phyloP scores from a whole-genome alignment of 129 eudicot species.

The Helianthus annuus region DNA sequence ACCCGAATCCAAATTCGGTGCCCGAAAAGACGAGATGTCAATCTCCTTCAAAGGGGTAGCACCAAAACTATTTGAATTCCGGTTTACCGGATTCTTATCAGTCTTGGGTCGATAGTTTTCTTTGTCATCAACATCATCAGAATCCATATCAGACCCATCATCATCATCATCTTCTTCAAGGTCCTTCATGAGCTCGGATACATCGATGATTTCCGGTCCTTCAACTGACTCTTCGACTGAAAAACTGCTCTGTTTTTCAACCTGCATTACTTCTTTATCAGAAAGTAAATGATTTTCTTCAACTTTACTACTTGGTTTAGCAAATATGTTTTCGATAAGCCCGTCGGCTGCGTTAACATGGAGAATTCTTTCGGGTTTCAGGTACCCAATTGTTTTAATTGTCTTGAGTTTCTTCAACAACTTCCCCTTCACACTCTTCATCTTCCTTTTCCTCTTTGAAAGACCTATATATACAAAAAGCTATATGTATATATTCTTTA shows the following conservation, averaged over 20 bases:
- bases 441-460: conserved; percentile 9
- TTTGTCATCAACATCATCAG: conserved; percentile 38
- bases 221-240: conserved; percentile 41
- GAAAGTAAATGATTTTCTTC: conserved; percentile 34
- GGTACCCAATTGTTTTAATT: conserved; percentile 62
- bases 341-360: conserved; percentile 43
- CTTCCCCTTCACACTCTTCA: conserved; percentile 83
- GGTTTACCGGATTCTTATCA: conserved; percentile 5
- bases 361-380: conserved; percentile 66
- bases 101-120: conserved; percentile 53
- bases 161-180: conserved; percentile 51
- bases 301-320: conserved; percentile 35
- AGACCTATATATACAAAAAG: conserved; percentile 16
- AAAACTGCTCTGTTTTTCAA: conserved; percentile 20
- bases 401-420: conserved; percentile 81
- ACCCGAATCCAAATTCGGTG: conserved; percentile 69
- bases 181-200: conserved; percentile 70
- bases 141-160: conserved; percentile 37
- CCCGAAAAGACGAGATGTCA: conserved; percentile 50
- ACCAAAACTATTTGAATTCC: conserved; percentile 1
- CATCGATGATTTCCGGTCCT: conserved; percentile 70
- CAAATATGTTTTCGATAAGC: conserved; percentile 27
- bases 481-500: conserved; percentile 8
- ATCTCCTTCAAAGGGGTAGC: conserved; percentile 49
- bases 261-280: conserved; percentile 29